Conservation (phyloP, 2,329 filamentous ascomycete species). For the Dothistroma pini region DNA sequence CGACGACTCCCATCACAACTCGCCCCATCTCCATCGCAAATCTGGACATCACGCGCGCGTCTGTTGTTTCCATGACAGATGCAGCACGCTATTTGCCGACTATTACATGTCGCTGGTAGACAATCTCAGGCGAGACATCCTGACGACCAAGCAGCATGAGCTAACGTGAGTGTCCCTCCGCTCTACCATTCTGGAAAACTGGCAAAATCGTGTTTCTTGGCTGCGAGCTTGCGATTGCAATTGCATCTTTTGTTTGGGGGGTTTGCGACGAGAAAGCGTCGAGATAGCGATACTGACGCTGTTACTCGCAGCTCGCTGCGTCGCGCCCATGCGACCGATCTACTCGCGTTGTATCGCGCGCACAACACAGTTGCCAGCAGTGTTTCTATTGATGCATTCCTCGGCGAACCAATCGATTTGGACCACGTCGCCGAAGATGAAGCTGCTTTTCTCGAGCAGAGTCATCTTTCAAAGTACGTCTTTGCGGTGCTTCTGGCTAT, state of each 20-base stretch:
- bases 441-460: slow-evolving; percentile 8
- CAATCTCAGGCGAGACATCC: slow-evolving; percentile 43
- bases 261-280: slow-evolving; percentile 1
- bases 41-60: slow-evolving; percentile 15
- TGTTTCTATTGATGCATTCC: slow-evolving; percentile 5
- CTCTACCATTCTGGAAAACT: not conserved
- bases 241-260: slow-evolving; percentile 10
- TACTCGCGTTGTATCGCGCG: slow-evolving; percentile 5
- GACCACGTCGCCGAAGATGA: slow-evolving; percentile 9
- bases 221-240: not conserved
- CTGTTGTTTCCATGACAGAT: slow-evolving; percentile 44
- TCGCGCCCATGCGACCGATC: not conserved
- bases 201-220: not conserved
- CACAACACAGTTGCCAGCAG: slow-evolving; percentile 8
- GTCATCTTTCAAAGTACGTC: slow-evolving; percentile 13
- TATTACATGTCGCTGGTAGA: slow-evolving; percentile 48
- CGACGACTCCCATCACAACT: slow-evolving; percentile 3
- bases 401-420: slow-evolving; percentile 4
- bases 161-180: slow-evolving; percentile 7
- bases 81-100: slow-evolving; percentile 40
- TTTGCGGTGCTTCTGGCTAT: not conserved
- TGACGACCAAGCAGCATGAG: slow-evolving; percentile 5
- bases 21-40: not conserved
- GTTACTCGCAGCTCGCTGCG: not conserved
- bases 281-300: slow-evolving; percentile 5